Base-by-base conservation (phyloP, 2,329 filamentous ascomycete genomes). In the Parastagonospora nodorum region DNA sequence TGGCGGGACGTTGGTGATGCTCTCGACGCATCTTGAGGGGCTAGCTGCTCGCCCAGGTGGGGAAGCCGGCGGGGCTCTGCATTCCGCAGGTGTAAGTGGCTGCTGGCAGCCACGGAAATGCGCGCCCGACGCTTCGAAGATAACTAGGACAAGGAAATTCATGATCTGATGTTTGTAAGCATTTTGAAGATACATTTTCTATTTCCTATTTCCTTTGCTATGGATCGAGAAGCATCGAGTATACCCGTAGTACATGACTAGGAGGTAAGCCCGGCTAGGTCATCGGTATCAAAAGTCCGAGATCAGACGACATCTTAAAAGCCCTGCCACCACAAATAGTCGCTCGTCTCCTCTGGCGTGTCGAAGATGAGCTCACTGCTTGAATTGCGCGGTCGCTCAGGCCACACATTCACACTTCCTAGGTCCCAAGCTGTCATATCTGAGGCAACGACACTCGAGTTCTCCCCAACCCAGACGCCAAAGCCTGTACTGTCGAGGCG, bases 261-360 rank as follows among this genome's bases (percentile, higher is more conserved):
- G n/a, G 31, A 33, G 14, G 8, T 36, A 36, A 5, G 8, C 4
- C 3, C 9, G 2, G 7, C 11, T 14, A 33, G 19, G 16, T 24
- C n/a, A n/a, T n/a, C 4, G 9, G 9, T n/a, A 5, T 24, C 19
- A 3, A 5, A 24, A 24, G 19, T 24, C 19, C 19, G 5, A 24
- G 5, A n/a, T n/a, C 19, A 24, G 19, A 5, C 19, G 19, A 24
- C 19, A 8, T 16, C 27, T 36, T 72, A 77, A 51, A 74, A 72
- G 5, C 76, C 76, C 28, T 65, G n/a, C 77, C 77, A 79, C 77
- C 77, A 79, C 10, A 68, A 67, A 51, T 77, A 75, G 59, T 79
- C 74, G 50, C 75, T 72, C 6, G 77, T 78, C 69, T 78, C 60
- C 50, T 72, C 75, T 6, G 72, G 50, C 4, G 76, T 72, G 49